These are phyloP conservation scores for Fraxinus ornus DNA, from an alignment of 305 asterid genomes.

Conservation along the genomic window DNA sequence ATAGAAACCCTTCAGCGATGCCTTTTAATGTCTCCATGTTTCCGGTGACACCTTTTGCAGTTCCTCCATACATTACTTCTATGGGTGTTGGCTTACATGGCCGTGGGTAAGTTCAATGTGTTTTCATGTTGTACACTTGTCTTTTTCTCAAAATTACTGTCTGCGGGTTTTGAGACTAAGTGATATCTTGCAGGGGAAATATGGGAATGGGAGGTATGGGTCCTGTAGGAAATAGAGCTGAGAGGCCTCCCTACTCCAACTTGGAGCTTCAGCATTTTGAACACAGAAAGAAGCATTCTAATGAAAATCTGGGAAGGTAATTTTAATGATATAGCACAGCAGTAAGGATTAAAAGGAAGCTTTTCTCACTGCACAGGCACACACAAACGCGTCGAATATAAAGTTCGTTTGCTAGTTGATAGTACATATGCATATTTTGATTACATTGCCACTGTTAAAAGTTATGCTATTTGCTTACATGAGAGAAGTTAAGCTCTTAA, in stretches of 20 bases:
- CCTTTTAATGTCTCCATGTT: slow-evolving; percentile 57
- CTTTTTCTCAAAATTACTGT: background rate
- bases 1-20: slow-evolving; percentile 58
- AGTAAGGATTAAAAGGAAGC: background rate
- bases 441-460: background rate
- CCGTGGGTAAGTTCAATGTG: slow-evolving; percentile 44
- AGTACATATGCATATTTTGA: background rate
- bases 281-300: slow-evolving; percentile 44
- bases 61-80: slow-evolving; percentile 49
- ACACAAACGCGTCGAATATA: background rate
- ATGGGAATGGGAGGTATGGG: slow-evolving; percentile 51
- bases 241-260: slow-evolving; percentile 30
- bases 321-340: background rate
- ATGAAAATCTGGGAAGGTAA: slow-evolving; percentile 58
- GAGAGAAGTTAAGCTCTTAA: background rate
- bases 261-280: slow-evolving; percentile 46
- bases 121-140: slow-evolving; percentile 4
- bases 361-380: background rate
- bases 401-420: background rate
- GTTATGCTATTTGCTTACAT: background rate
- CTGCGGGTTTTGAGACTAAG: background rate
- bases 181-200: slow-evolving; percentile 42
- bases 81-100: slow-evolving; percentile 29
- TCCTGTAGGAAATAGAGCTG: slow-evolving; percentile 13
- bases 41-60: slow-evolving; percentile 43